A percentile compares a stretch with the other conserved stretches of the same genome.
Conservation (phyloP, 768 basidiomycete genomes). For the Kwoniella mangroviensis region DNA sequence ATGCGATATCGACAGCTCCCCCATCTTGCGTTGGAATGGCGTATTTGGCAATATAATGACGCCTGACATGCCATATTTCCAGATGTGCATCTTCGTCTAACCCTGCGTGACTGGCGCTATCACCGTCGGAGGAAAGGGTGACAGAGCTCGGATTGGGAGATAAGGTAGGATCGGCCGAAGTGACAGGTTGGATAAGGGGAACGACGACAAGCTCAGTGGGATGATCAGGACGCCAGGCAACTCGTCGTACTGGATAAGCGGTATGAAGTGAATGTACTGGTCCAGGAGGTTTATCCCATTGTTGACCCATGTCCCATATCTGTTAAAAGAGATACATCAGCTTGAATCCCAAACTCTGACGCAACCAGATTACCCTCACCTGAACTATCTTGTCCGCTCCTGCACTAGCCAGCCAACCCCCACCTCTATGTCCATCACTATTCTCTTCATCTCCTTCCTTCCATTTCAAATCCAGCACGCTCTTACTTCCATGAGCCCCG, state of each 20-base stretch:
- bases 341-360: neutral
- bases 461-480: constrained; percentile 56
- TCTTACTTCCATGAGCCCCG: constrained; percentile 54
- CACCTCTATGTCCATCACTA: constrained; percentile 18
- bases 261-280: constrained; percentile 51
- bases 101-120: neutral
- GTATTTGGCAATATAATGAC: constrained; percentile 55
- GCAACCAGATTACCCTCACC: constrained; percentile 28
- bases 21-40: constrained; percentile 41
- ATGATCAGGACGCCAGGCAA: constrained; percentile 54
- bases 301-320: constrained; percentile 56
- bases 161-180: constrained; percentile 8
- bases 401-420: constrained; percentile 56
- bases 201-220: constrained; percentile 53
- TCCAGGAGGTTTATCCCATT: constrained; percentile 41
- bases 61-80: constrained; percentile 56
- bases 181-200: constrained; percentile 38
- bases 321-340: constrained; percentile 12
- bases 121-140: neutral
- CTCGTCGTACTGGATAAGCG: constrained; percentile 46
- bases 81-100: constrained; percentile 48
- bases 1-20: constrained; percentile 43
- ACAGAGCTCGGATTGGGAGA: constrained; percentile 6
- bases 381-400: constrained; percentile 54
- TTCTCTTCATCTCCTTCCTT: constrained; percentile 36